A percentile compares a stretch with the other conserved stretches of the same genome.
phyloP scores from a whole-genome alignment of 495 filamentous ascomycete genomes.

The Hypomontagnella submonticulosa region DNA sequence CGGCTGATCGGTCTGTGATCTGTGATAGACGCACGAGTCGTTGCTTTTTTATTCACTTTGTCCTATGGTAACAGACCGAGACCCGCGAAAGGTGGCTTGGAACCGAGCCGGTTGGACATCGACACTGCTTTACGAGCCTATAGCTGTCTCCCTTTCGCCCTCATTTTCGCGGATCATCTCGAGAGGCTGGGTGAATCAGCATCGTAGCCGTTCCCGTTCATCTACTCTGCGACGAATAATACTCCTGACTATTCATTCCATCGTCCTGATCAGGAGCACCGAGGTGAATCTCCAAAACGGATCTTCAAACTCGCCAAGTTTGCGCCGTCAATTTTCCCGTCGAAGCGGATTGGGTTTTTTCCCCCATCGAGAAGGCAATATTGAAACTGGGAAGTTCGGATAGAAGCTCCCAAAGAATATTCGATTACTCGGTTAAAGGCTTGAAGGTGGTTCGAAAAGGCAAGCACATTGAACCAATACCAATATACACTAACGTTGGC shows the following conservation, averaged over 20 bases:
- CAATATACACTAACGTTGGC: slow-evolving; percentile 22
- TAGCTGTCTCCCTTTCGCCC: slow-evolving; percentile 13
- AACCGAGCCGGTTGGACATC: slow-evolving; percentile 33
- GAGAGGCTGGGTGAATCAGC: slow-evolving; percentile 3
- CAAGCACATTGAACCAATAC: not conserved
- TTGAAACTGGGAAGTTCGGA: slow-evolving; percentile 6
- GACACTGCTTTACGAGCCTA: not conserved
- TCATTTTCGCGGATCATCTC: slow-evolving; percentile 13
- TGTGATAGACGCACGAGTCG: slow-evolving; percentile 25
- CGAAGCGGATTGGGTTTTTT: not conserved
- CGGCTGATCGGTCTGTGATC: slow-evolving; percentile 21
- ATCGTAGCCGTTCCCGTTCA: slow-evolving; percentile 1
- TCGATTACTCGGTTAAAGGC: slow-evolving; percentile 1
- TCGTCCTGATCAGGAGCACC: slow-evolving; percentile 3
- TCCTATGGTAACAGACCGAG: slow-evolving; percentile 20
- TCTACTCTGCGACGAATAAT: slow-evolving; percentile 1
- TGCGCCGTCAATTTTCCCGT: not conserved
- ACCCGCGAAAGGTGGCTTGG: slow-evolving; percentile 23
- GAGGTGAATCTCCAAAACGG: slow-evolving; percentile 3
- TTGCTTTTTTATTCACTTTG: slow-evolving; percentile 32
- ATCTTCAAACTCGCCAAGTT: slow-evolving; percentile 9
- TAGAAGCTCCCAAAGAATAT: slow-evolving; percentile 33
- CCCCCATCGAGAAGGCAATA: not conserved
- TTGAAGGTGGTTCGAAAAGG: not conserved
- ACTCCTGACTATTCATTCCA: not conserved